Evolutionary conservation across 139 green algal species (phyloP), one percentile per base, ranked within the genome.

Genomic region (Nannochloris sp.): DNA sequence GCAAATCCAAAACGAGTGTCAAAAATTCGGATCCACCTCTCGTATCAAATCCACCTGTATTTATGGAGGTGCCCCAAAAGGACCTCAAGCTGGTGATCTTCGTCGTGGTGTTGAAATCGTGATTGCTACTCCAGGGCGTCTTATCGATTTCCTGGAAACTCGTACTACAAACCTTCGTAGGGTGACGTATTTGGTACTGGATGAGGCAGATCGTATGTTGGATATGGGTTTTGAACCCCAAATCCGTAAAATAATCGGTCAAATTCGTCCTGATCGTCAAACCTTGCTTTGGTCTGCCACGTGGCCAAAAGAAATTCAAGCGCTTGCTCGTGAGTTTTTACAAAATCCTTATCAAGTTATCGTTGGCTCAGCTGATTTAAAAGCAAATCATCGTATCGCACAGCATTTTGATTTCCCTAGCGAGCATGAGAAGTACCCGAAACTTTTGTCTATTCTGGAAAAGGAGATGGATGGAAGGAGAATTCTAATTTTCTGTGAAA

Each of bases 141-240:
- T 96, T 51, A 90, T 93, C 15, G 90, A 96, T 69, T 81, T 95
- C 60, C 68, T 95, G 23, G 85, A 93, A 29, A 72, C 38, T 15
- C 71, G 83, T 3, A 55, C 70, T 6, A 90, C 82, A 32, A 89
- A 88, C 69, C 74, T 96, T 61, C 45, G 64, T 30, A 75, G 84
- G 15, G 88, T 95, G 38, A 92, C 86, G 2, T 95, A 95, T 71
- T 69, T 96, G 61, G 90, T 96, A 54, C 78, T 97, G 61, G 91
- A 97, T 65, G 91, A 97, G 81, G 91, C 91, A 7, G 91, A 97
- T 65, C 79, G 91, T 70, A 97, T 97, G 91, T 79, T 97, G 62
- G 90, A 96, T 77, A 96, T 96, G 89, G 91, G 91, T 36, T 96
- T 97, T 42, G 89, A 96, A 69, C 88, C 89, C 8, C 81, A 92